Conservation (phyloP, 495 filamentous ascomycete genomes). For the Talaromyces thailandensis region DNA sequence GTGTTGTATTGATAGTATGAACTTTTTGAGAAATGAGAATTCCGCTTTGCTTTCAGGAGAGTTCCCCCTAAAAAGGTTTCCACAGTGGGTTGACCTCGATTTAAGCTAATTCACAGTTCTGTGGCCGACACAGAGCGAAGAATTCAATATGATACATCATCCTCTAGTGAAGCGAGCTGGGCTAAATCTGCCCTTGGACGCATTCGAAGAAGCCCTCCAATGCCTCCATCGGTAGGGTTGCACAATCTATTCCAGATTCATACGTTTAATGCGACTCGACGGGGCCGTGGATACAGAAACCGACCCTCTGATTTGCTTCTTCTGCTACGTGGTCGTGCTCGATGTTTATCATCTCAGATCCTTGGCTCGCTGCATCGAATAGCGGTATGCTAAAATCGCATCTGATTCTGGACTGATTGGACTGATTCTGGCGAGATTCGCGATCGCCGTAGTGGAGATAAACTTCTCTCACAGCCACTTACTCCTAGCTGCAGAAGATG, state of each 20-base stretch:
- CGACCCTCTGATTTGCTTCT: neutral
- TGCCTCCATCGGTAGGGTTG: neutral
- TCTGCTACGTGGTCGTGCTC: neutral
- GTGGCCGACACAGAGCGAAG: neutral
- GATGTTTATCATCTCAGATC: neutral
- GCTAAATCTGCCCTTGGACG: no score
- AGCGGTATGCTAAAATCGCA: neutral
- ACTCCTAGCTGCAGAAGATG: neutral
- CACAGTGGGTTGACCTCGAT: neutral
- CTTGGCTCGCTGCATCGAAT: neutral
- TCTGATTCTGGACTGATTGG: neutral
- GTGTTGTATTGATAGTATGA: no score
- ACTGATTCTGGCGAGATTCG: neutral
- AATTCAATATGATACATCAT: neutral
- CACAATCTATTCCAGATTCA: neutral
- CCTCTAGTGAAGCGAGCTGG: neutral
- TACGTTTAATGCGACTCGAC: neutral
- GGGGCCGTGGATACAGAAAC: neutral
- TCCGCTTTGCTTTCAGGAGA: neutral
- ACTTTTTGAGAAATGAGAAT: neutral
- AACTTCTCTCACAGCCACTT: neutral
- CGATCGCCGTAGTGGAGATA: neutral
- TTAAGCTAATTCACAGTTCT: neutral
- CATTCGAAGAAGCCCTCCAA: neutral
- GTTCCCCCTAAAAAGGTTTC: neutral